phyloP scores from a whole-genome alignment of 2,329 filamentous ascomycete species.

The Parascedosporium putredinis region DNA sequence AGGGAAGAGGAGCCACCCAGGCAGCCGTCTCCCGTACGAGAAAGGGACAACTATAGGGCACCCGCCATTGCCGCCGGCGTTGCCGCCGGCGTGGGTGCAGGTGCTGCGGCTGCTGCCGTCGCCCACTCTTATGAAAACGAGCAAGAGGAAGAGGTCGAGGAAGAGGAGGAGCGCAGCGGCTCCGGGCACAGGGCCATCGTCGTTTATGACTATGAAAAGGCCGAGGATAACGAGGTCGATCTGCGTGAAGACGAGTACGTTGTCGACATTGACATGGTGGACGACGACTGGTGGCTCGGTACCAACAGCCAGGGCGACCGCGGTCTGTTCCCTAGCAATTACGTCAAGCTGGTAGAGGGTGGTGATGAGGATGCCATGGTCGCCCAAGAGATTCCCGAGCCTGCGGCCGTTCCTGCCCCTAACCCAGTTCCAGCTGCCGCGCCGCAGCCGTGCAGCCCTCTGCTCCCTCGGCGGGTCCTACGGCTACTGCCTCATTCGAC shows the following conservation, averaged over 20 bases:
- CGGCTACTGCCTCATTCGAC: constrained; percentile 81
- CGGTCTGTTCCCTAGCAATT: constrained; percentile 94
- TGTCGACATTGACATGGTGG: constrained; percentile 91
- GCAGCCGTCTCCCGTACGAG: constrained; percentile 3
- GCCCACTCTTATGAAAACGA: constrained; percentile 8
- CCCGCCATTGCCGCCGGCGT: constrained; percentile 5
- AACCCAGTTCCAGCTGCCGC: constrained; percentile 30
- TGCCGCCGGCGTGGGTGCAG: constrained; percentile 1
- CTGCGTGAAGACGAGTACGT: constrained; percentile 81
- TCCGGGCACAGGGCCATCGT: constrained; percentile 65
- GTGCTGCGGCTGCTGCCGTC: constrained; percentile 1
- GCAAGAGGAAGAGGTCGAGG: background rate
- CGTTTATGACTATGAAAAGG: constrained; percentile 94
- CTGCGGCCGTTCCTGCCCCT: constrained; percentile 20
- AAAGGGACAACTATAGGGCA: constrained; percentile 6
- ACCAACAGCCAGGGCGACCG: constrained; percentile 74
- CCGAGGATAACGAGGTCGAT: constrained; percentile 93
- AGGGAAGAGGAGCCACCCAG: constrained; percentile 9
- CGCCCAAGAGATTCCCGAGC: constrained; percentile 6
- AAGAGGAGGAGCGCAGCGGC: constrained; percentile 12
- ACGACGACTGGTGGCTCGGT: constrained; percentile 98
- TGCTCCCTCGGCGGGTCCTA: constrained; percentile 36
- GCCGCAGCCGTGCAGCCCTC: constrained; percentile 20
- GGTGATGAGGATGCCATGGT: constrained; percentile 29
- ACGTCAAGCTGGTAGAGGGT: constrained; percentile 74